Conservation (phyloP, 1,284 basidiomycete genomes). For the Puccinia horiana region DNA sequence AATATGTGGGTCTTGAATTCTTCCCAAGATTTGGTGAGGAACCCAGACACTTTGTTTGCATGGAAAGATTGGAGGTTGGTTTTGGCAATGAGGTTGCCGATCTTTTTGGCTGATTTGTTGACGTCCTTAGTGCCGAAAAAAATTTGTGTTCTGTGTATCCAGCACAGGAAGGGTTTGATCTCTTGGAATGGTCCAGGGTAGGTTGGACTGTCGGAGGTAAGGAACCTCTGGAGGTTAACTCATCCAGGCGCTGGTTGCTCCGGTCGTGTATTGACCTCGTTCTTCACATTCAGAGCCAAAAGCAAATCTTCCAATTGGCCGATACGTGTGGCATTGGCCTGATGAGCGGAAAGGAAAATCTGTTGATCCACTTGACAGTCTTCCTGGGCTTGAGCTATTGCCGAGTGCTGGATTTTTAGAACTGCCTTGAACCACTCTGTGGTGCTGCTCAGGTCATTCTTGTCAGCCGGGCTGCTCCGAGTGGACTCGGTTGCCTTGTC, state of each 20-base stretch:
- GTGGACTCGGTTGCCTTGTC: too few species aligned
- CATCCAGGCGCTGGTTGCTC: background rate
- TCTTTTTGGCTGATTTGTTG: background rate
- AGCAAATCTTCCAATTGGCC: background rate
- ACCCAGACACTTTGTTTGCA: too few species aligned
- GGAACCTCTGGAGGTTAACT: background rate
- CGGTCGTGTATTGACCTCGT: background rate
- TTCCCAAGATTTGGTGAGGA: background rate
- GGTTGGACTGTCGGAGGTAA: background rate
- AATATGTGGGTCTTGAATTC: background rate
- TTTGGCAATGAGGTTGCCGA: too few species aligned
- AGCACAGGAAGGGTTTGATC: background rate
- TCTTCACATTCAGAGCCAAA: background rate
- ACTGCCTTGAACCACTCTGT: too few species aligned
- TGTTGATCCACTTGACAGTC: background rate
- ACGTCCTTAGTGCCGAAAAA: background rate
- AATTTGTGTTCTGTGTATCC: background rate
- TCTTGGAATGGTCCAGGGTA: too few species aligned
- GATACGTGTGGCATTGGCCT: background rate
- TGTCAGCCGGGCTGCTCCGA: too few species aligned
- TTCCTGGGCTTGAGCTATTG: background rate
- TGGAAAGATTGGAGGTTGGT: too few species aligned
- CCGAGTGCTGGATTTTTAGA: too few species aligned
- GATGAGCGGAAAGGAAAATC: background rate
- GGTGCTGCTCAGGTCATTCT: too few species aligned